These are phyloP conservation scores for Cynara cardunculus DNA, from an alignment of 129 eudicot genomes.

Conservation along the genomic window DNA sequence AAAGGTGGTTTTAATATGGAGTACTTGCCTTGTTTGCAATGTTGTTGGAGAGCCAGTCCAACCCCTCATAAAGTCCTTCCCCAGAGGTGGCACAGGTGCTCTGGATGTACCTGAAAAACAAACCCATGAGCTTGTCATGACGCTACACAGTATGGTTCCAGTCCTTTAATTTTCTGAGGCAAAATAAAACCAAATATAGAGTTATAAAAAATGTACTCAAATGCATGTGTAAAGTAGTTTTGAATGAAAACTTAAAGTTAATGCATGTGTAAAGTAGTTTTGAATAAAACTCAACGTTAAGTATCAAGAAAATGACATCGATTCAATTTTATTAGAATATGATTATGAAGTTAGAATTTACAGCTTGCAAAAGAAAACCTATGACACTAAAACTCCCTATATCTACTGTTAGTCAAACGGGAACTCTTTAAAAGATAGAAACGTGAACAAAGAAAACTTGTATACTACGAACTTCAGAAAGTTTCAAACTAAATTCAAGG, in stretches of 20 bases:
- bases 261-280: neutral
- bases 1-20: neutral
- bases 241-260: too few species aligned
- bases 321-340: neutral
- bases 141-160: neutral
- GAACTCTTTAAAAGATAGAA: too few species aligned
- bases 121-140: neutral
- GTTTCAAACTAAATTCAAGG: too few species aligned
- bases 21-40: slow-evolving; percentile 91
- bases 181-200: neutral
- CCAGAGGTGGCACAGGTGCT: slow-evolving; percentile 99
- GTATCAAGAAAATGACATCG: too few species aligned
- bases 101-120: slow-evolving; percentile 86
- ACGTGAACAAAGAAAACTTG: too few species aligned
- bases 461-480: too few species aligned
- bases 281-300: too few species aligned
- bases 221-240: neutral
- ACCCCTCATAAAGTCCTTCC: slow-evolving; percentile 96
- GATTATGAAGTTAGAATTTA: too few species aligned
- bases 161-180: neutral
- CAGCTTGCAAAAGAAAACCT: too few species aligned
- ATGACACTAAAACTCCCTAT: too few species aligned
- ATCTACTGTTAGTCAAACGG: too few species aligned
- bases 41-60: slow-evolving; percentile 99
- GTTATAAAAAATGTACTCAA: neutral